phyloP scores from a whole-genome alignment of 148 eudicot species.

The Amaranthus cruentus region DNA sequence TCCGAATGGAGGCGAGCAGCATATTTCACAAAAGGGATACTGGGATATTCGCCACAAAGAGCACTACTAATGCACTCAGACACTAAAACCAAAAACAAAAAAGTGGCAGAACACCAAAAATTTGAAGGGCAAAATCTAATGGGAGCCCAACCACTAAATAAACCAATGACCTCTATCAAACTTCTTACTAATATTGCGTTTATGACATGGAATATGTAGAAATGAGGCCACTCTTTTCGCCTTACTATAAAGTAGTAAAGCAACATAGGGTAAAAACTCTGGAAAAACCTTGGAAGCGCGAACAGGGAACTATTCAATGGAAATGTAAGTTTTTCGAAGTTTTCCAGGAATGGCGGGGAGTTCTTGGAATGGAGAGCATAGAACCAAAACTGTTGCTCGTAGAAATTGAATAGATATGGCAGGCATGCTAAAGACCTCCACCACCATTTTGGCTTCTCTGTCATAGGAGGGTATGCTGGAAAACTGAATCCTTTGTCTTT shows the following conservation, averaged over 20 bases:
- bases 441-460: constrained; percentile 72
- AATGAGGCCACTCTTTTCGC: constrained; percentile 77
- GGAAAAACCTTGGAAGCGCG: constrained; percentile 54
- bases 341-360: constrained; percentile 62
- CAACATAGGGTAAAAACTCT: constrained; percentile 45
- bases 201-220: constrained; percentile 74
- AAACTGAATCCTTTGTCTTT: constrained; percentile 40
- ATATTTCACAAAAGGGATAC: constrained; percentile 68
- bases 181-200: constrained; percentile 62
- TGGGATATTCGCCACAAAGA: constrained; percentile 62
- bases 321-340: constrained; percentile 46
- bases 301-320: constrained; percentile 50
- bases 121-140: constrained; percentile 54
- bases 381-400: constrained; percentile 59
- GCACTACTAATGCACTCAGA: constrained; percentile 57
- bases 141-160: constrained; percentile 64
- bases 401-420: constrained; percentile 66
- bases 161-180: constrained; percentile 53
- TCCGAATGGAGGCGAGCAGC: constrained; percentile 64
- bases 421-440: constrained; percentile 74
- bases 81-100: constrained; percentile 44
- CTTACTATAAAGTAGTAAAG: constrained; percentile 64
- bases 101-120: constrained; percentile 60
- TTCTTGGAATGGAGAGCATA: constrained; percentile 65
- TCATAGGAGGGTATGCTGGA: constrained; percentile 48